Conservation (phyloP, 139 green algal species). For the Chlorella ohadii region DNA sequence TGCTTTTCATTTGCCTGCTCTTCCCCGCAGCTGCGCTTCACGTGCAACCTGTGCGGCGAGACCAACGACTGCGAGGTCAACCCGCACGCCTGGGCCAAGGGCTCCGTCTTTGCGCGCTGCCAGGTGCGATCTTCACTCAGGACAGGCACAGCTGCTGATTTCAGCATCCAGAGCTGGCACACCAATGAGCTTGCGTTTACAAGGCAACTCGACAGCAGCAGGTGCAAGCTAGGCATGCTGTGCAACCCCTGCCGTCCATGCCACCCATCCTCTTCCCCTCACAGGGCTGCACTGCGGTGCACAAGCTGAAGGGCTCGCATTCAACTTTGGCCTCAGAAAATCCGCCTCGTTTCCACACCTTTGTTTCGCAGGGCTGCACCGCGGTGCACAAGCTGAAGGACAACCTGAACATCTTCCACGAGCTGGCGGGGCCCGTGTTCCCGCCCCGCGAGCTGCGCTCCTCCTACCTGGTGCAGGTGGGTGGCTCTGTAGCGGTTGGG, state of each 20-base stretch:
- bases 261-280: no score
- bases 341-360: no score
- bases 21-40: constrained; percentile 61
- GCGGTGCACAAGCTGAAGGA: constrained; percentile 50
- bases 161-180: no score
- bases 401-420: constrained; percentile 52
- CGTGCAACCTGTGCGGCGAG: constrained; percentile 66
- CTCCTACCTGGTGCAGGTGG: constrained; percentile 32
- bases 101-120: constrained; percentile 73
- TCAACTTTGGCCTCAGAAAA: no score
- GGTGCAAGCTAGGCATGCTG: no score
- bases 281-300: no score
- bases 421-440: constrained; percentile 48
- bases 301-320: no score
- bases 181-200: no score
- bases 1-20: not conserved
- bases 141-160: no score
- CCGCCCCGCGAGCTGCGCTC: constrained; percentile 45
- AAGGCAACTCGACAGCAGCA: no score
- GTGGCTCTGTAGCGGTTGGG: not conserved
- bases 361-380: constrained; percentile 26
- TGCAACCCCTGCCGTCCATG: no score
- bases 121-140: constrained; percentile 18
- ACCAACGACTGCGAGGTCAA: constrained; percentile 60
- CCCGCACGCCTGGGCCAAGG: constrained; percentile 65